phyloP scores from a whole-genome alignment of 1,139 yeast genomes.

The Scheffersomyces illinoinensis region DNA sequence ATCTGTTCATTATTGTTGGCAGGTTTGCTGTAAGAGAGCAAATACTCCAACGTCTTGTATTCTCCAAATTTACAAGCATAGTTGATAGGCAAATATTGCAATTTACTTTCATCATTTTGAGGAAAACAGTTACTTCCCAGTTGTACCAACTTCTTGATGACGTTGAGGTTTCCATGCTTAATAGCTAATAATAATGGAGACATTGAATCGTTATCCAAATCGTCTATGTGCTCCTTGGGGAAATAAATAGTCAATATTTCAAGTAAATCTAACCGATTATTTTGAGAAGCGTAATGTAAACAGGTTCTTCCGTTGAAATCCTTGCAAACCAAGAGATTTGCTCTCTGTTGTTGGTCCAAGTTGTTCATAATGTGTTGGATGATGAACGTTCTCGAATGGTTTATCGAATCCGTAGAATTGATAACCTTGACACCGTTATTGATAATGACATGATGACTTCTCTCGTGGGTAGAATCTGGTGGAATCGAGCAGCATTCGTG shows the following conservation, averaged over 20 bases:
- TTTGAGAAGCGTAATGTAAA: constrained; percentile 82
- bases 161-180: constrained; percentile 61
- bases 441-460: constrained; percentile 33
- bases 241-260: constrained; percentile 42
- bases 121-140: constrained; percentile 63
- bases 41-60: constrained; percentile 63
- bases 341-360: constrained; percentile 18
- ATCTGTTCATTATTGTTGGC: constrained; percentile 23
- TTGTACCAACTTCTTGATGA: constrained; percentile 42
- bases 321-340: constrained; percentile 34
- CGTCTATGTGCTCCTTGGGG: constrained; percentile 45
- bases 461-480: constrained; percentile 32
- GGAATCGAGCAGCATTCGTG: constrained; percentile 49
- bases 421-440: constrained; percentile 49
- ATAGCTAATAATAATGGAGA: constrained; percentile 83
- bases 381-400: constrained; percentile 42
- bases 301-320: constrained; percentile 83
- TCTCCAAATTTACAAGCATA: constrained; percentile 90
- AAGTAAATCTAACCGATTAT: constrained; percentile 59
- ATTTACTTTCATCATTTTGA: constrained; percentile 44
- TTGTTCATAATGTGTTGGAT: constrained; percentile 34
- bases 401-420: constrained; percentile 41
- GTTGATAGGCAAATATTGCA: constrained; percentile 78
- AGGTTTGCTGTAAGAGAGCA: constrained; percentile 37
- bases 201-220: constrained; percentile 70